Percentiles rank a stretch among this genome's conserved stretches.
Conservation (phyloP, 2,329 filamentous ascomycete species). For the Beauveria scarabaeidicola region DNA sequence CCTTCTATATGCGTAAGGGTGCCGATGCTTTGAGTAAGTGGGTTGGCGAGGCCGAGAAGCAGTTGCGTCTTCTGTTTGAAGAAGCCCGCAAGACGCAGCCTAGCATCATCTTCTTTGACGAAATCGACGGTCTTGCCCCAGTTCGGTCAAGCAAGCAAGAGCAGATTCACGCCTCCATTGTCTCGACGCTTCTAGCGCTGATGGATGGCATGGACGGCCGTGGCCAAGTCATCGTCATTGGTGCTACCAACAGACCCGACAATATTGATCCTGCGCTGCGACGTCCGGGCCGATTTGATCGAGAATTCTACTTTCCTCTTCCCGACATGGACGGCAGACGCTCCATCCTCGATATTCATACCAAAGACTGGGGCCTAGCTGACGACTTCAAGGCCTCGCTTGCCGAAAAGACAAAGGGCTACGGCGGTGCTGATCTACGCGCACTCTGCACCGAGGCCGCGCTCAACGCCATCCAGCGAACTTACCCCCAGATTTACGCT, state of each 20-base stretch:
- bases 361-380: conserved; percentile 81
- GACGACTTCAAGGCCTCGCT: conserved; percentile 73
- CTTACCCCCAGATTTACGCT: conserved; percentile 91
- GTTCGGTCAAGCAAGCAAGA: conserved; percentile 97
- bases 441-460: conserved; percentile 94
- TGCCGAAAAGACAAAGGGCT: conserved; percentile 86
- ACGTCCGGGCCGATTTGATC: conserved; percentile 86
- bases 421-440: conserved; percentile 89
- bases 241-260: conserved; percentile 94
- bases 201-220: conserved; percentile 99
- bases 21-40: conserved; percentile 97
- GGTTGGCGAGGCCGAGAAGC: conserved; percentile 96
- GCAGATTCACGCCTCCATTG: conserved; percentile 96
- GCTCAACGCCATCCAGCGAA: conserved; percentile 88
- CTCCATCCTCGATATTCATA: conserved; percentile 90
- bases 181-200: conserved; percentile 82
- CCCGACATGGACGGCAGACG: conserved; percentile 73
- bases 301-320: conserved; percentile 96
- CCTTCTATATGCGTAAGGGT: conserved; percentile 98
- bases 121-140: conserved; percentile 93
- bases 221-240: conserved; percentile 96
- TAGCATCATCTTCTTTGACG: conserved; percentile 99
- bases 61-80: conserved; percentile 86
- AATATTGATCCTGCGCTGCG: conserved; percentile 94
- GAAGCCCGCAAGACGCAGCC: conserved; percentile 93